Conservation (phyloP, 1,139 yeast species). For the Blastobotrys petasosporus region DNA sequence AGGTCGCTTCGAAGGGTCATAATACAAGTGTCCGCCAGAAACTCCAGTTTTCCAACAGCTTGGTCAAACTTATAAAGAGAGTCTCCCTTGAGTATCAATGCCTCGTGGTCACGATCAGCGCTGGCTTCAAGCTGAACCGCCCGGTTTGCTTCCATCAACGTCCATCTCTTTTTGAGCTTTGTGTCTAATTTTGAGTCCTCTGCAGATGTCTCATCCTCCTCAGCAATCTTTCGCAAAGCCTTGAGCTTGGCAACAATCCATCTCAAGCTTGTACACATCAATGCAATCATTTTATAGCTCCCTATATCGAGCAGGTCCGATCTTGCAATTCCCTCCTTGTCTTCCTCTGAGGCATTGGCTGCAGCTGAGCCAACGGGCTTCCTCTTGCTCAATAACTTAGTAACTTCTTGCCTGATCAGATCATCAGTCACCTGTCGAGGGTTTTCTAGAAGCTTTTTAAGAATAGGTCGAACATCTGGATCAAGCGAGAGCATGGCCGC, state of each 20-base stretch:
- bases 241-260: conserved; percentile 24
- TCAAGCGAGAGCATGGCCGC: conserved; percentile 9
- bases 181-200: conserved; percentile 16
- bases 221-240: conserved; percentile 20
- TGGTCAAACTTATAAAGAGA: conserved; percentile 45
- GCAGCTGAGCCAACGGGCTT: conserved; percentile 11
- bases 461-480: conserved; percentile 8
- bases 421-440: conserved; percentile 13
- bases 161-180: conserved; percentile 30
- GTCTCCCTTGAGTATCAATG: conserved; percentile 32
- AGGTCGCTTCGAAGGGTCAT: conserved; percentile 60
- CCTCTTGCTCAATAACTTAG: conserved; percentile 16
- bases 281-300: conserved; percentile 22
- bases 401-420: conserved; percentile 17
- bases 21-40: conserved; percentile 45
- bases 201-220: conserved; percentile 11
- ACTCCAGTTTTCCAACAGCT: conserved; percentile 42
- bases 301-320: conserved; percentile 24
- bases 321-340: conserved; percentile 10
- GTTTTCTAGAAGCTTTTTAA: conserved; percentile 6
- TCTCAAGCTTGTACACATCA: conserved; percentile 23
- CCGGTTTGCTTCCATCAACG: conserved; percentile 26
- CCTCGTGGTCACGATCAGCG: conserved; percentile 15
- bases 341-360: conserved; percentile 9
- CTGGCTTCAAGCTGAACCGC: conserved; percentile 9